Conservation (phyloP, 2,329 filamentous ascomycete genomes). For the Rhinocladiella similis region DNA sequence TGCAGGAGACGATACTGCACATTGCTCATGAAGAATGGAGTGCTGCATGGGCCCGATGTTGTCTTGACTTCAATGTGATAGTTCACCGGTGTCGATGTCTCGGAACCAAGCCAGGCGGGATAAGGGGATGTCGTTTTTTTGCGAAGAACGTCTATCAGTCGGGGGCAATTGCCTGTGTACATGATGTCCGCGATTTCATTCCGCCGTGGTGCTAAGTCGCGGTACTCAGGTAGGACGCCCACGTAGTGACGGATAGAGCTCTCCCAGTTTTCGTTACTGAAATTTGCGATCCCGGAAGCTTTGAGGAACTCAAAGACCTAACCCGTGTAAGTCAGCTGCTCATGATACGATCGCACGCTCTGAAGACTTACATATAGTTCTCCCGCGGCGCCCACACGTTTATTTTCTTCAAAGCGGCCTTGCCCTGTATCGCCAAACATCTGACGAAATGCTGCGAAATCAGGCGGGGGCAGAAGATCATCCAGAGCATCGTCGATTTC, state of each 20-base stretch:
- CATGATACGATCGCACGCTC: too few relatives aligned
- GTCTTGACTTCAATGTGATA: conserved; percentile 25
- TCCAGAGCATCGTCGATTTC: conserved; percentile 19
- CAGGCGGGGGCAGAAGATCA: background rate
- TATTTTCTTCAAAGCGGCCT: conserved; percentile 9
- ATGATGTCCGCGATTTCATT: conserved; percentile 20
- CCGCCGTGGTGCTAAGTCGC: background rate
- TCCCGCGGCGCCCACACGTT: conserved; percentile 19
- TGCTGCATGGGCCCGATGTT: conserved; percentile 17
- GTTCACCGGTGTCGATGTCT: background rate
- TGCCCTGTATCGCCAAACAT: conserved; percentile 2
- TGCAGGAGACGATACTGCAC: conserved; percentile 20
- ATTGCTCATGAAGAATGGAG: conserved; percentile 21
- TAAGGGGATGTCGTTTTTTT: conserved; percentile 8
- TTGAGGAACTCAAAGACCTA: conserved; percentile 14
- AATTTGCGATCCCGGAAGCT: conserved; percentile 1
- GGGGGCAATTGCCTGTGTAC: conserved; percentile 15
- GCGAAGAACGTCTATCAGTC: conserved; percentile 7
- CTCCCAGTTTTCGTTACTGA: conserved; percentile 15
- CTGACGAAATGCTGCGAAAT: conserved; percentile 7
- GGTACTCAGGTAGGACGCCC: conserved; percentile 4
- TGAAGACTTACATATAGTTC: conserved; percentile 19
- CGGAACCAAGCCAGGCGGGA: conserved; percentile 6
- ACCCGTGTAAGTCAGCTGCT: background rate
- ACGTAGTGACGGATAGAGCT: conserved; percentile 20